Conservation (phyloP, 768 basidiomycete genomes). For the Imleria badia region DNA sequence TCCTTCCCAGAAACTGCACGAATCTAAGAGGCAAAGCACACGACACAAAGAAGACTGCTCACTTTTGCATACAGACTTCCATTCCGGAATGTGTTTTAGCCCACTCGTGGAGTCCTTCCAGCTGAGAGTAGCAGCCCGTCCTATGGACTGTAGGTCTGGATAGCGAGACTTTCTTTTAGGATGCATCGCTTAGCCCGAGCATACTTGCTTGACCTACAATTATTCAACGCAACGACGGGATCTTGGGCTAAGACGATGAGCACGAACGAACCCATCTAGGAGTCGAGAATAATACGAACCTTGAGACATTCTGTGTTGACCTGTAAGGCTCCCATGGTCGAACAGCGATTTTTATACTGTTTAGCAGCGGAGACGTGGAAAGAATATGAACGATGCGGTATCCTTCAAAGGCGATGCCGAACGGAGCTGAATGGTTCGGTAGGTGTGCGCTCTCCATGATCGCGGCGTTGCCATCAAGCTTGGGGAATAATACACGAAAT, state of each 20-base stretch:
- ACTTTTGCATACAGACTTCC: constrained; percentile 66
- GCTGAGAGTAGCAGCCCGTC: constrained; percentile 44
- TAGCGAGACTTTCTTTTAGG: background rate
- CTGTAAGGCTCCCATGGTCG: constrained; percentile 16
- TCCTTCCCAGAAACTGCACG: constrained; percentile 49
- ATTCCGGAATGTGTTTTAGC: constrained; percentile 44
- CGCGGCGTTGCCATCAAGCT: constrained; percentile 28
- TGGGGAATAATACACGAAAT: constrained; percentile 29
- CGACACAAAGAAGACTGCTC: constrained; percentile 14
- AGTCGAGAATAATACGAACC: constrained; percentile 9
- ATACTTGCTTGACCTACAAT: constrained; percentile 33
- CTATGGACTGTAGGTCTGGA: constrained; percentile 54
- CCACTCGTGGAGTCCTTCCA: constrained; percentile 54
- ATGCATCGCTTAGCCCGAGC: background rate
- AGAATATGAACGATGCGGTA: constrained; percentile 25
- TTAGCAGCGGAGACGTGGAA: constrained; percentile 17
- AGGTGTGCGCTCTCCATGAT: constrained; percentile 27
- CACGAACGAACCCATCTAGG: background rate
- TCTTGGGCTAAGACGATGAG: constrained; percentile 27
- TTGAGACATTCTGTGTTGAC: constrained; percentile 22
- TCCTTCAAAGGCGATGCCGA: constrained; percentile 28
- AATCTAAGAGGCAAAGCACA: constrained; percentile 12
- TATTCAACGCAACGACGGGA: constrained; percentile 38
- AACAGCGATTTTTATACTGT: constrained; percentile 28
- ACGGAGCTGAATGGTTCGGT: constrained; percentile 26